phyloP scores from a whole-genome alignment of 192 early-diverging fungal species.

The Umbelopsis sp. region DNA sequence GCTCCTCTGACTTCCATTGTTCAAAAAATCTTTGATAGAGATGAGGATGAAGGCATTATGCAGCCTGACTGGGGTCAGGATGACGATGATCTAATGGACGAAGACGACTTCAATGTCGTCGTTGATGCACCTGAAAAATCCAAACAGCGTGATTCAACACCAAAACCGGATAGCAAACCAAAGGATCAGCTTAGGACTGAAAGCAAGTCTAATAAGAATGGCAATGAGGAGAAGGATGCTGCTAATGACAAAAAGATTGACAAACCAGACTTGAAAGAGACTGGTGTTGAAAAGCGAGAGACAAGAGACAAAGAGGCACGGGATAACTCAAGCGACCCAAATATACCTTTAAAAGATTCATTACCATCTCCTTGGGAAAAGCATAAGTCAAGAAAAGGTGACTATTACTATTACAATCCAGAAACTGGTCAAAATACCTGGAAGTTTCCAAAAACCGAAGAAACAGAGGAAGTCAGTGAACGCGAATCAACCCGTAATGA shows the following conservation, averaged over 20 bases:
- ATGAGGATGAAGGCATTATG: too few species aligned
- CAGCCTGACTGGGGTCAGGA: background rate
- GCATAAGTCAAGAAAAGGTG: background rate
- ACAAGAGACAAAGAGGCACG: background rate
- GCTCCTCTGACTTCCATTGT: background rate
- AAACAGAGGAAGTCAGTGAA: too few species aligned
- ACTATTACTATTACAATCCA: background rate
- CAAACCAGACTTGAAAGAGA: too few species aligned
- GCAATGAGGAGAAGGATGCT: background rate
- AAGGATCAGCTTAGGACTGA: background rate
- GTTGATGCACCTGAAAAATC: background rate
- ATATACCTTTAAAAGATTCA: background rate
- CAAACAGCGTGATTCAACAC: constrained; percentile 1
- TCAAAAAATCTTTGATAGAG: too few species aligned
- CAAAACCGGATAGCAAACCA: background rate
- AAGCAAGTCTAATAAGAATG: background rate
- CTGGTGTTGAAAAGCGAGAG: background rate
- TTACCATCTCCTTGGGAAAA: background rate
- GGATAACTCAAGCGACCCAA: background rate
- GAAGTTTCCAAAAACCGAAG: background rate
- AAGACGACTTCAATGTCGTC: background rate
- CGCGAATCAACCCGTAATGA: too few species aligned
- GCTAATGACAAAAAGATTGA: too few species aligned
- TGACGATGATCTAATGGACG: background rate
- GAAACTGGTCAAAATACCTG: background rate